Base-by-base conservation (phyloP, 768 basidiomycete genomes). In the Leucocoprinus leucothites region DNA sequence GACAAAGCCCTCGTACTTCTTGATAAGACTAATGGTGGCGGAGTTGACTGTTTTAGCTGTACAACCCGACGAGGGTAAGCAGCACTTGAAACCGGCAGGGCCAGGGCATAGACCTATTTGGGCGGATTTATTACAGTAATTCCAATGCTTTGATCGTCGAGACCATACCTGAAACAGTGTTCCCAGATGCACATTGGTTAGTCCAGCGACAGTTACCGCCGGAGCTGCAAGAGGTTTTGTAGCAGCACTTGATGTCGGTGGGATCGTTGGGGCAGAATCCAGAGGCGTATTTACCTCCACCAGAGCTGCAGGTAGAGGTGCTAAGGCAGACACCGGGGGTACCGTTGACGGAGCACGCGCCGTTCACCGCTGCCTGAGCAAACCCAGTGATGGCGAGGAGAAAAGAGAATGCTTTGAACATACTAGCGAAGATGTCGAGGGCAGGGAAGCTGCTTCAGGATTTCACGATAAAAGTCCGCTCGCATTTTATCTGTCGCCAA, bases 1-100 rank as follows among this genome's bases (percentile, higher is more conserved):
- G 16, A 73, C 71, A 56, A 73, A 73, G n/a, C 70, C 69, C 63
- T 71, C 70, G 46, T 62, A 70, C 13, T 54, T 14, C 44, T 71
- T 70, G 58, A 71, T 69, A 26, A 68, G 52, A 24, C 57, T 57
- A 53, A 70, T 42, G 2, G 69, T 70, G 14, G 67, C 67, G 41
- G 54, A 54, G 58, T 71, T 71, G 42, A 69, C 66, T 9, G 59
- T 28, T 3, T 65, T 60, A 1, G 64, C 46, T 9, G 51, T 46
- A 41, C 65, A 55, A 14, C 53, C 24, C 2, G 61, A 50, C 3
- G 45, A 57, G 0, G 66, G 61, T 19, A 69, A 56, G 48, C 66
- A 67, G 50, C 68, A 69, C 16, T 59, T 61, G 61, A 69, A 66
- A 47, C 50, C 50, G 14, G 61, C 21, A 1, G 66, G 65, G 9